Percentiles rank a stretch among this genome's conserved stretches.
Conservation (phyloP, 1,139 yeast genomes). For the Diutina ranongensis region DNA sequence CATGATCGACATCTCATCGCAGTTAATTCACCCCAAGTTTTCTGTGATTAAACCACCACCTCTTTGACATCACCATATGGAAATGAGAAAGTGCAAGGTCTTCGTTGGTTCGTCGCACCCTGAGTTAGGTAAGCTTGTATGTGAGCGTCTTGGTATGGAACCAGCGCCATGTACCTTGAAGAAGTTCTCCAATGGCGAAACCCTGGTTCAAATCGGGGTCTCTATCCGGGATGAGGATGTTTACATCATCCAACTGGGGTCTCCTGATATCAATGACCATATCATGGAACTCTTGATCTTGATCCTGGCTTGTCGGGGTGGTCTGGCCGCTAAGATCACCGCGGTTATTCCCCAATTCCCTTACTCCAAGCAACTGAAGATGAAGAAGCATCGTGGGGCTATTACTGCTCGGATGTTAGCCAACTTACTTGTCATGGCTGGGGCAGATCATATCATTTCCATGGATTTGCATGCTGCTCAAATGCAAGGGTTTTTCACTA, state of each 20-base stretch:
- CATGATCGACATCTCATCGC: not conserved
- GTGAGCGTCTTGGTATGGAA: constrained; percentile 83
- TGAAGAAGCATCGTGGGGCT: constrained; percentile 98
- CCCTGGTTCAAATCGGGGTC: constrained; percentile 89
- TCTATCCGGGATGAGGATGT: constrained; percentile 95
- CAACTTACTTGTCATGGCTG: constrained; percentile 90
- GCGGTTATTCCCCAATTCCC: constrained; percentile 98
- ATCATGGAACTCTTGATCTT: constrained; percentile 92
- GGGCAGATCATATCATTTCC: constrained; percentile 96
- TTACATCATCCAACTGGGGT: constrained; percentile 89
- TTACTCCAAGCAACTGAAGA: constrained; percentile 91
- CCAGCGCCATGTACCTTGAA: constrained; percentile 91
- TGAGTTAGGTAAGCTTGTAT: constrained; percentile 79
- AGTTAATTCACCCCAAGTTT: not conserved
- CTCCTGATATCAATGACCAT: constrained; percentile 82
- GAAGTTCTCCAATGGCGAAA: constrained; percentile 94
- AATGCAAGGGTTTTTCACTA: constrained; percentile 97
- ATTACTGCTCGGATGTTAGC: constrained; percentile 99
- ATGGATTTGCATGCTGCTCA: constrained; percentile 98
- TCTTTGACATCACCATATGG: not conserved
- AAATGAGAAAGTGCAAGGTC: constrained; percentile 92
- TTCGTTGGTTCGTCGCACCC: constrained; percentile 97
- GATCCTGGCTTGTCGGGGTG: constrained; percentile 93
- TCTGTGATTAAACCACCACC: not conserved
- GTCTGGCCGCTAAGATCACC: constrained; percentile 92